phyloP scores from a whole-genome alignment of 768 basidiomycete genomes.

The Pisolithus orientalis region DNA sequence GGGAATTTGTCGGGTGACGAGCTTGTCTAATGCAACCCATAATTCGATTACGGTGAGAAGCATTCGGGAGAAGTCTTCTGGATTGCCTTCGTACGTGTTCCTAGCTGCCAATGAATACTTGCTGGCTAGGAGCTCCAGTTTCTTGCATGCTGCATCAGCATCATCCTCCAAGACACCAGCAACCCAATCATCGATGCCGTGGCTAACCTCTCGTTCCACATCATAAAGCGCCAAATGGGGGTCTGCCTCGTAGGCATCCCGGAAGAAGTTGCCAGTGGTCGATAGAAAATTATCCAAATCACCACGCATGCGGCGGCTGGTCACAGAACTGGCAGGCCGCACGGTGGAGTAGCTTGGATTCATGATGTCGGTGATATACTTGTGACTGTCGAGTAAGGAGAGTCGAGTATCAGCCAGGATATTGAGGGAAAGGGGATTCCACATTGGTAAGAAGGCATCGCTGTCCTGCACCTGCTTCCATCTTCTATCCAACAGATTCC shows the following conservation, averaged over 20 bases:
- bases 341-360: not conserved
- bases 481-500: slow-evolving; percentile 23
- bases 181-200: slow-evolving; percentile 31
- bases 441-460: slow-evolving; percentile 23
- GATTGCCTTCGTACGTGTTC: slow-evolving; percentile 25
- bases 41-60: slow-evolving; percentile 33
- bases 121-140: slow-evolving; percentile 18
- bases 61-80: slow-evolving; percentile 38
- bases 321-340: not conserved
- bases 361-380: slow-evolving; percentile 20
- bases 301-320: slow-evolving; percentile 5
- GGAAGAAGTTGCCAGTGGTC: slow-evolving; percentile 6
- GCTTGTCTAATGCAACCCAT: slow-evolving; percentile 31
- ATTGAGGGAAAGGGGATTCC: slow-evolving; percentile 25
- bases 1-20: slow-evolving; percentile 14
- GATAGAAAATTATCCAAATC: slow-evolving; percentile 15
- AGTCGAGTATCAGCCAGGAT: slow-evolving; percentile 26
- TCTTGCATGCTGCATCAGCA: slow-evolving; percentile 9
- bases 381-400: slow-evolving; percentile 25
- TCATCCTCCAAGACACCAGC: not conserved
- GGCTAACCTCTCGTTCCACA: slow-evolving; percentile 29
- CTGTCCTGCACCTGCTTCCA: slow-evolving; percentile 29
- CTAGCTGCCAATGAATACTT: slow-evolving; percentile 23
- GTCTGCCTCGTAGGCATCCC: slow-evolving; percentile 5
- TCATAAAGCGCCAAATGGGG: slow-evolving; percentile 25